Base-by-base conservation (phyloP, 2,329 filamentous ascomycete genomes). In the Sclerotinia glacialis region DNA sequence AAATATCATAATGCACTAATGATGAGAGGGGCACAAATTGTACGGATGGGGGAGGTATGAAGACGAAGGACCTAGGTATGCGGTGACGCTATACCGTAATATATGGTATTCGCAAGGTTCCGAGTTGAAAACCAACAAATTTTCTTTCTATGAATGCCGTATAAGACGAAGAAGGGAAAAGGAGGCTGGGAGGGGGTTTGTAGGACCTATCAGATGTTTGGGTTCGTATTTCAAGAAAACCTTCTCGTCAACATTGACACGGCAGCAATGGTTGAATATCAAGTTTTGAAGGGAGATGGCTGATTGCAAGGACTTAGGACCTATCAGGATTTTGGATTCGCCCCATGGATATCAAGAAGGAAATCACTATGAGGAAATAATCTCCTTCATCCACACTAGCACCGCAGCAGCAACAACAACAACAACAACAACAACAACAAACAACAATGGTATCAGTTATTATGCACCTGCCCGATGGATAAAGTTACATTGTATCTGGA, bases 391-490 rank as follows among this genome's bases (percentile, higher is more conserved):
- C 56, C 26, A n/a, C 26, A 59, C 26, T n/a, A 31, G 14, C 31
- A 62, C 59, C 31, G 28, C 59, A 26, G 34, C 42, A 31, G 56
- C 28, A 52, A n/a, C n/a, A 50, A 42, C 53, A 55, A 23, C 31
- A 37, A 37, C 37, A 37, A 9, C 4, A 37, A 12, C 18, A 21
- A 21, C 14, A 61, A 26, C 53, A 55, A n/a, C 26, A 54, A 21
- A 49, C 47, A 49, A 49, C 47, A 28, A 56, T 16, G 18, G 31
- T 49, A 49, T 61, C 46, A 28, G 31, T 50, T 62, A n/a, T 23
- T 44, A 40, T 59, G 53, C 63, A 59, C 31, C 34, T 59, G 54
- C 42, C 63, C 63, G 53, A 65, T 52, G 26, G 4, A 47, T 31
- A 53, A 31, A 34, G 28, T 46, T 31, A 26, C 31, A 28, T 59